Conservation (phyloP, 208 protist species). For the Trypanosoma vivax region DNA sequence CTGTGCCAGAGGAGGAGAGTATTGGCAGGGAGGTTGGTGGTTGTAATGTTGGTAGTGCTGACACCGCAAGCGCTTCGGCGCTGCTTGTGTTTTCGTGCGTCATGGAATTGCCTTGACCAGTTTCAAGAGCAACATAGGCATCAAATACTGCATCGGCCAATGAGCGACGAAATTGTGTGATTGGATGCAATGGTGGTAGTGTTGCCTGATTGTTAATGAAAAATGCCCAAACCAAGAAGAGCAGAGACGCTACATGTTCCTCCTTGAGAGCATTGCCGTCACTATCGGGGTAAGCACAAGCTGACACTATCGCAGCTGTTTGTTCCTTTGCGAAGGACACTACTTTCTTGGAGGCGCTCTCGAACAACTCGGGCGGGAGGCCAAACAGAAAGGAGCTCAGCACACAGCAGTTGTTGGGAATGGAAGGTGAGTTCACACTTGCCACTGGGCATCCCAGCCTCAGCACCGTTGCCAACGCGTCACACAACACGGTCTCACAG, state of each 20-base stretch:
- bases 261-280: no score
- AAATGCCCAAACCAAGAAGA: no score
- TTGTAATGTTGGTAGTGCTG: neutral
- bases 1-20: neutral
- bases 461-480: slow-evolving; percentile 4
- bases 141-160: slow-evolving; percentile 18
- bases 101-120: neutral
- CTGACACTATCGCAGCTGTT: neutral
- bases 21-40: neutral
- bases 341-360: slow-evolving; percentile 7
- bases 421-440: neutral
- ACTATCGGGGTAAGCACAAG: neutral
- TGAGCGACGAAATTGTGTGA: no score
- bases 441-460: neutral
- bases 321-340: slow-evolving; percentile 10
- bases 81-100: neutral
- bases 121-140: slow-evolving; percentile 9
- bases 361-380: slow-evolving; percentile 12
- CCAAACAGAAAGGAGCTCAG: slow-evolving; percentile 15
- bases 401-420: slow-evolving; percentile 1
- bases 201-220: no score
- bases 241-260: no score
- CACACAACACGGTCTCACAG: neutral
- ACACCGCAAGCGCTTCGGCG: neutral
- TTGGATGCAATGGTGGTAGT: no score